Evolutionary conservation across 768 basidiomycete species (phyloP).

Genomic region (Kondoa malvinella): DNA sequence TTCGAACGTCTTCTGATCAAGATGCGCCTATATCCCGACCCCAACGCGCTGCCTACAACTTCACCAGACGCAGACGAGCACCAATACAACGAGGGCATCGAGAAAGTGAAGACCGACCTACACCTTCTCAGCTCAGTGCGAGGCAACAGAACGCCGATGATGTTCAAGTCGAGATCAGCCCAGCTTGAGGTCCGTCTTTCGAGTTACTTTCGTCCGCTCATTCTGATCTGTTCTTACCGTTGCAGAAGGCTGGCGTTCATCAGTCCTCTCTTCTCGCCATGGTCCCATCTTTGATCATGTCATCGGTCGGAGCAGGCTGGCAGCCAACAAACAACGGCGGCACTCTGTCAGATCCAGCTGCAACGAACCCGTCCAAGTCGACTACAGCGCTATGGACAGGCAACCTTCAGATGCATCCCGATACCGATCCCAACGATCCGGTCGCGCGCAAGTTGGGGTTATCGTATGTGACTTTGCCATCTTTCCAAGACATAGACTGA

Average conservation of each 20-base stretch:
- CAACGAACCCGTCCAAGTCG: slow-evolving; percentile 58
- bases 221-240: slow-evolving; percentile 38
- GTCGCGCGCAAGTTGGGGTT: no score
- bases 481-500: no score
- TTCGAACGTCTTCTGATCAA: slow-evolving; percentile 48
- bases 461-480: no score
- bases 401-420: slow-evolving; percentile 71
- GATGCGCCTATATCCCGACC: slow-evolving; percentile 46
- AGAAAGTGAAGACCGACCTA: slow-evolving; percentile 19
- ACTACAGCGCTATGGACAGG: slow-evolving; percentile 72
- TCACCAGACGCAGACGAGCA: slow-evolving; percentile 44
- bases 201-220: no score
- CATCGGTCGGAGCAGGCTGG: slow-evolving; percentile 57
- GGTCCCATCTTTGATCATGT: slow-evolving; percentile 34
- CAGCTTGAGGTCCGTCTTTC: slow-evolving; percentile 51
- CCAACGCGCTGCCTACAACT: slow-evolving; percentile 47
- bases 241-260: slow-evolving; percentile 37
- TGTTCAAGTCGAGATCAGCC: slow-evolving; percentile 22
- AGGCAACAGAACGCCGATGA: neutral
- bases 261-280: slow-evolving; percentile 29
- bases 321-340: slow-evolving; percentile 36
- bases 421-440: no score
- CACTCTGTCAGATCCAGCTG: slow-evolving; percentile 55
- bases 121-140: slow-evolving; percentile 27
- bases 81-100: slow-evolving; percentile 6